Evolutionary conservation across 2,329 filamentous ascomycete genomes (phyloP).

Genomic region (Basipetospora sp.): DNA sequence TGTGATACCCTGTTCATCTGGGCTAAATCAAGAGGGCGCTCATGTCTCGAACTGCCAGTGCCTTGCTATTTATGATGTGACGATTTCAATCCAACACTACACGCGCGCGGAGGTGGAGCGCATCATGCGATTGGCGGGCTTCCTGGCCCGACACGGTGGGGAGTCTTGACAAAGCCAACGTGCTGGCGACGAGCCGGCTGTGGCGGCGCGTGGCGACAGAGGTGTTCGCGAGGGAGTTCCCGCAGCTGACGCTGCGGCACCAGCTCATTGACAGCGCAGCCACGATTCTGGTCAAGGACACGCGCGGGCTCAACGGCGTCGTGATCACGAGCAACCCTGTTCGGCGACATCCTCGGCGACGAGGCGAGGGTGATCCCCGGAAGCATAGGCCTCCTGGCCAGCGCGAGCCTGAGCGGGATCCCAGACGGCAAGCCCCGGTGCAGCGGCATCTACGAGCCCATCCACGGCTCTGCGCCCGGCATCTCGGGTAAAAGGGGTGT

Average conservation of each 20-base stretch:
- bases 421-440: constrained; percentile 73
- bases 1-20: no score
- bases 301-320: constrained; percentile 71
- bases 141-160: constrained; percentile 64
- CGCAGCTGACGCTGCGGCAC: constrained; percentile 67
- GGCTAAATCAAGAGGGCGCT: no score
- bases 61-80: no score
- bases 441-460: constrained; percentile 95
- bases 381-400: constrained; percentile 73
- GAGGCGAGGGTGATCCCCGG: constrained; percentile 92
- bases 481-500: constrained; percentile 79
- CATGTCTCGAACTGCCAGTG: no score
- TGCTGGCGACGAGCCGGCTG: constrained; percentile 74
- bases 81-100: constrained; percentile 84
- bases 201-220: constrained; percentile 82
- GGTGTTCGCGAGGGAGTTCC: constrained; percentile 77
- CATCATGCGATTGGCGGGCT: constrained; percentile 65
- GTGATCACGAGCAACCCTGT: constrained; percentile 86
- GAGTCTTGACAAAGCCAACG: constrained; percentile 92
- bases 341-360: constrained; percentile 91
- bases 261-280: constrained; percentile 94
- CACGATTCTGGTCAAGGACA: constrained; percentile 96
- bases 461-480: constrained; percentile 84
- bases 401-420: constrained; percentile 71
- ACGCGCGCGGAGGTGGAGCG: constrained; percentile 74